A percentile compares a stretch with the other conserved stretches of the same genome.
Conservation (phyloP, 208 protist genomes). For the Wallacemonas sp. region DNA sequence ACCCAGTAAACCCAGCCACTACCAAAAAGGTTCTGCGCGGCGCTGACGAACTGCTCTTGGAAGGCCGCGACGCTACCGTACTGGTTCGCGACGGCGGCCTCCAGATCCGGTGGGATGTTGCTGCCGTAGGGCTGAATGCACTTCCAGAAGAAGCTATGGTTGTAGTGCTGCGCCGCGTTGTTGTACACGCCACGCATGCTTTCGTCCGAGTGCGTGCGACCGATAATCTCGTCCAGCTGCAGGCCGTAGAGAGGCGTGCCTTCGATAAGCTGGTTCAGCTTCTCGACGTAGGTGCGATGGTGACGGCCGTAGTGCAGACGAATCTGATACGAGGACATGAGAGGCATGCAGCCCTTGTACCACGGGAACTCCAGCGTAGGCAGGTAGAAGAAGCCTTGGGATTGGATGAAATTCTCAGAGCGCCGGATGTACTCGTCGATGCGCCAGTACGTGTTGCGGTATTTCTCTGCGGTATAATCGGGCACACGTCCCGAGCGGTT, state of each 20-base stretch:
- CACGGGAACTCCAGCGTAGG: constrained; percentile 90
- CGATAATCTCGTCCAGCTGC: constrained; percentile 86
- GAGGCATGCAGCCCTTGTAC: constrained; percentile 87
- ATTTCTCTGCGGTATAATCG: constrained; percentile 82
- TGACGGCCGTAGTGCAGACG: constrained; percentile 89
- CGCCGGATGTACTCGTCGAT: constrained; percentile 89
- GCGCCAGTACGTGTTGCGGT: constrained; percentile 87
- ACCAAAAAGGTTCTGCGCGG: constrained; percentile 83
- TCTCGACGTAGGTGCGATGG: constrained; percentile 89
- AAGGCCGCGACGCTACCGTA: constrained; percentile 88
- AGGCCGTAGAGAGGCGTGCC: constrained; percentile 82
- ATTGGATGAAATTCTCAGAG: constrained; percentile 72
- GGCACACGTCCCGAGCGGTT: constrained; percentile 79
- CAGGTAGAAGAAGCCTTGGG: constrained; percentile 88
- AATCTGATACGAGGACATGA: constrained; percentile 90
- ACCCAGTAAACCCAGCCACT: constrained; percentile 92
- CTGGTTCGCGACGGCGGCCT: constrained; percentile 64
- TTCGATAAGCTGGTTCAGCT: constrained; percentile 89
- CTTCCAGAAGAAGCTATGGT: constrained; percentile 93
- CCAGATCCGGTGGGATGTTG: constrained; percentile 86
- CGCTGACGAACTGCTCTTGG: constrained; percentile 70
- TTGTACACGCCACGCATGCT: constrained; percentile 75
- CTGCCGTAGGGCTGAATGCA: constrained; percentile 89
- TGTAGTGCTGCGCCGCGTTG: constrained; percentile 93
- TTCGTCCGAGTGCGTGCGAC: constrained; percentile 41